These are phyloP conservation scores for Euphorbia lathyris DNA, from an alignment of 345 rosid species.

Conservation along the genomic window DNA sequence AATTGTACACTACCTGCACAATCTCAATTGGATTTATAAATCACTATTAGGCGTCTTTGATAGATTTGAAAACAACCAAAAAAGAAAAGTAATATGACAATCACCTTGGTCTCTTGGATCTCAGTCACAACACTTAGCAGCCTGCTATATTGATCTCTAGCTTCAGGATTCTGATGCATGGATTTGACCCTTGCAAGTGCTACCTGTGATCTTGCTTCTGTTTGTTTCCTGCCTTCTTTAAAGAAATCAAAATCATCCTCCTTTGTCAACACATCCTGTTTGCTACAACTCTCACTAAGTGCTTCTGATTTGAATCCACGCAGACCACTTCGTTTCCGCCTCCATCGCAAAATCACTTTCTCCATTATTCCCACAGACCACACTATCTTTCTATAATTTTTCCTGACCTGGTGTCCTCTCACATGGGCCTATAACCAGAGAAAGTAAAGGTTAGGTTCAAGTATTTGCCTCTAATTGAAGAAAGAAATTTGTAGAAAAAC, in stretches of 20 bases:
- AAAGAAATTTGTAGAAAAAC: conserved; percentile 3
- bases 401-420: conserved; percentile 91
- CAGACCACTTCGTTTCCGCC: conserved; percentile 81
- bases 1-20: conserved; percentile 35
- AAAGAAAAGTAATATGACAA: background rate
- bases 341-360: conserved; percentile 93
- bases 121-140: conserved; percentile 68
- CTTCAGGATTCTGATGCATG: conserved; percentile 87
- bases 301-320: conserved; percentile 78
- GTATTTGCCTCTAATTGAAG: conserved; percentile 3
- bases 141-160: conserved; percentile 82
- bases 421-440: conserved; percentile 71
- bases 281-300: conserved; percentile 39
- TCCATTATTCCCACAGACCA: conserved; percentile 95
- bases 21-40: background rate
- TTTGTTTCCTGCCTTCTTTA: conserved; percentile 81
- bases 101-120: conserved; percentile 81
- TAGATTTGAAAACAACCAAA: background rate
- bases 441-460: conserved; percentile 15
- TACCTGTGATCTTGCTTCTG: conserved; percentile 75
- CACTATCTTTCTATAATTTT: conserved; percentile 64
- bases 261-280: conserved; percentile 35
- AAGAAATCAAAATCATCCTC: conserved; percentile 83
- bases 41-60: no score
- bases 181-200: conserved; percentile 89